Evolutionary conservation across 352 stramenopile genomes (phyloP).

Genomic region (Pythium sp.): DNA sequence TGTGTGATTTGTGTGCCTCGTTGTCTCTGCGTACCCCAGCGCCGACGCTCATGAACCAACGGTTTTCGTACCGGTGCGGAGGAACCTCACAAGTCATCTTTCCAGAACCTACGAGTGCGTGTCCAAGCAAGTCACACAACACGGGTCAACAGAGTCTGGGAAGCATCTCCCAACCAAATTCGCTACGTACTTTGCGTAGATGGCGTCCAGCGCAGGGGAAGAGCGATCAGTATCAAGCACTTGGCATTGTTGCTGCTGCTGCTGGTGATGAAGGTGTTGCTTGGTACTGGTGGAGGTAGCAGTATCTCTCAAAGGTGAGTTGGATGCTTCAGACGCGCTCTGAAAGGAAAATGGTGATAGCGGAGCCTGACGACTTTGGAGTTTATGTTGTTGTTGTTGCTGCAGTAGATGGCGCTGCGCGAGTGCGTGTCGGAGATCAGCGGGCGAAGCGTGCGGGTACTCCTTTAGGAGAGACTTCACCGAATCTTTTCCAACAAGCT

Average conservation of each 20-base stretch:
- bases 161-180: background rate
- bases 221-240: background rate
- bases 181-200: conserved; percentile 18
- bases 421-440: conserved; percentile 13
- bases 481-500: conserved; percentile 23
- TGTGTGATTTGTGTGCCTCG: too few relatives aligned
- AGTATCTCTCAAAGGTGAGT: background rate
- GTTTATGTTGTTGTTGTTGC: background rate
- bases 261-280: background rate
- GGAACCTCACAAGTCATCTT: conserved; percentile 9
- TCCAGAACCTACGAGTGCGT: conserved; percentile 8
- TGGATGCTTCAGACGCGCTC: conserved; percentile 1
- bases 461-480: conserved; percentile 14
- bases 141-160: background rate
- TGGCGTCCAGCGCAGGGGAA: conserved; percentile 13
- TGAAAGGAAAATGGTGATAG: background rate
- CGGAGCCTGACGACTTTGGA: background rate
- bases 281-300: background rate
- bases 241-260: background rate
- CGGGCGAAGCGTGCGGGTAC: conserved; percentile 4
- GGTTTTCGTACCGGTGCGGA: too few relatives aligned
- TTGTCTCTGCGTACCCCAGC: too few relatives aligned
- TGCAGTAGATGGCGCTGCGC: background rate
- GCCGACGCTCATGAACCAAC: too few relatives aligned
- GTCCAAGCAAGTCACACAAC: background rate